Base-by-base conservation (phyloP, 2,329 filamentous ascomycete genomes). In the Chrysoporthe austroafricana region DNA sequence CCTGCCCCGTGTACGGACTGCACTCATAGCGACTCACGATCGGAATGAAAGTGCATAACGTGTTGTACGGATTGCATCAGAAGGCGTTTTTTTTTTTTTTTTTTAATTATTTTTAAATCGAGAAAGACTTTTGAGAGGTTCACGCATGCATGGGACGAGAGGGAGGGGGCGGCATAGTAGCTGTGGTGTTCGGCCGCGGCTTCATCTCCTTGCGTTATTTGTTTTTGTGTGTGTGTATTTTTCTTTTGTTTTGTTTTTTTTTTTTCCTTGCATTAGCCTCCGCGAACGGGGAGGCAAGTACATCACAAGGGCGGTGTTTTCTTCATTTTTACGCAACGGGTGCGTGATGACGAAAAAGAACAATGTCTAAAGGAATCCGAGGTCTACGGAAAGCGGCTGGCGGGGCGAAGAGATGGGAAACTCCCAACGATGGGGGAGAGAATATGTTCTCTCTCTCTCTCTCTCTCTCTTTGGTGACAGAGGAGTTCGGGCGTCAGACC, bases 401-500 rank as follows among this genome's bases (percentile, higher is more conserved):
- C 50, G 60, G 62, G 26, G 56, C 34, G 57, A 36, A 50, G 3
- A 52, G 42, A 48, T 34, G 42, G 39, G 48, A 21, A 46, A 52
- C 46, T 62, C 43, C 50, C 46, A 42, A 14, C 48, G 16, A 18
- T 5, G 42, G 44, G 32, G 48, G 18, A 63, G 46, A 44, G n/a
- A 57, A 61, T 21, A 4, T 42, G 62, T 36, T 46, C 13, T 34
- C 39, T 56, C 34, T 39, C 46, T 54, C 42, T 46, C 46, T 50
- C 46, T 50, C 46, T 52, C 26, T 26, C 21, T 21, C 21, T 48
- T 48, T 13, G 44, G 26, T 57, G 13, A 14, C 54, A 54, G 44
- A 61, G 64, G 67, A 67, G 67, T 69, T 69, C 21, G 59, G 62
- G 58, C 64, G 64, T 43, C 42, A 52, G 34, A 57, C 44, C 64